Base-by-base conservation (phyloP, 1,284 basidiomycete genomes). In the Apiotrichum porosum region DNA sequence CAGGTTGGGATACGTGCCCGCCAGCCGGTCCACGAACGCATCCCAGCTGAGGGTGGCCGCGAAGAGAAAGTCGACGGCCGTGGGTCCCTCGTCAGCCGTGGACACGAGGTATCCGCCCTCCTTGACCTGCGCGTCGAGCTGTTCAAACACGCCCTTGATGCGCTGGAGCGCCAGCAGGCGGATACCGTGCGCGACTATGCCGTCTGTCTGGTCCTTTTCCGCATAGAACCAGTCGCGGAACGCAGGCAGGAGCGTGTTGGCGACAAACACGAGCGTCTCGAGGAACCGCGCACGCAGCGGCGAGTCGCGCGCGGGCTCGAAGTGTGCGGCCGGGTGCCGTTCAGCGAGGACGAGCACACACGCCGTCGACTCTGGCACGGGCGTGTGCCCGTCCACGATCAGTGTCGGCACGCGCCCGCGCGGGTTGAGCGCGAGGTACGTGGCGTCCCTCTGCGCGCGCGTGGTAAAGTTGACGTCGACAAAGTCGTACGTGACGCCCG, bases 221-320 rank as follows among this genome's bases (percentile, higher is more conserved):
- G 60, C 60, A 46, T 62, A 62, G 37, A 62, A 47, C 56, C 54
- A 58, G 46, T 62, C 60, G 19, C 60, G 47, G 32, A 62, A 48
- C 6, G 56, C 47, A 2, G 60, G 60, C 12, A 55, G 49, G 21
- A 60, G 42, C 24, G 42, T 28, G 46, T 60, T 60, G 45, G 54
- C 50, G 36, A 62, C 44, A 36, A 38, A 58, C 12, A 51, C 19
- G 39, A 55, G 50, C 15, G 49, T 54, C 42, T 60, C 58, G 38
- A 60, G 35, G 36, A 49, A 60, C 12, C 42, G 32, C 0, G 51
- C 47, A 9, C 45, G 51, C 26, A 34, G 42, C 6, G 50, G 36
- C 4, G 42, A 34, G n/a, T 31, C 47, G 10, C 35, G 6, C 0
- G 38, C 13, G 0, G 55, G 53, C 9, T 51, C 44, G 35, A 57